A percentile compares a stretch with the other conserved stretches of the same genome.
phyloP scores from a whole-genome alignment of 805 yeast species.

The Kluyveromyces aestuarii region DNA sequence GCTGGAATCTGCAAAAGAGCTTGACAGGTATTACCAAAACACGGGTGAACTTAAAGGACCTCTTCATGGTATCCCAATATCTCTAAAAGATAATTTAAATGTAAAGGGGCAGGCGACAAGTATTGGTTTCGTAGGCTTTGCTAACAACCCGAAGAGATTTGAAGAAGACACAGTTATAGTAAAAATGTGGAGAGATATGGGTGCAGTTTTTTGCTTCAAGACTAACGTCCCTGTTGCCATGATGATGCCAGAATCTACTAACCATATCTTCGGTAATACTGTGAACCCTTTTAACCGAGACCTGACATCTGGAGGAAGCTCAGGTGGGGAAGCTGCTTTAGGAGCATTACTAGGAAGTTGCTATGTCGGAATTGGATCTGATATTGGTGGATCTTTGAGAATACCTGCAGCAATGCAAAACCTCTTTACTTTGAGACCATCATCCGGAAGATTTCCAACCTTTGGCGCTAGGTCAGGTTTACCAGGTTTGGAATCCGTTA shows the following conservation, averaged over 20 bases:
- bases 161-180: constrained; percentile 34
- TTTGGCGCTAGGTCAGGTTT: constrained; percentile 27
- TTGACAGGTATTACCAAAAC: constrained; percentile 41
- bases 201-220: constrained; percentile 47
- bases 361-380: constrained; percentile 43
- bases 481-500: constrained; percentile 32
- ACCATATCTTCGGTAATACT: constrained; percentile 38
- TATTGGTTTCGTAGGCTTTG: constrained; percentile 40
- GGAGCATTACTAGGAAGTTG: constrained; percentile 37
- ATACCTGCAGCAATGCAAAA: constrained; percentile 38
- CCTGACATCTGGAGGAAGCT: constrained; percentile 43
- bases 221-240: constrained; percentile 46
- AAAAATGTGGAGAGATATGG: constrained; percentile 32
- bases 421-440: constrained; percentile 36
- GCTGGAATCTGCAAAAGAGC: constrained; percentile 40
- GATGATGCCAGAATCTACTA: constrained; percentile 41
- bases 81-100: constrained; percentile 39
- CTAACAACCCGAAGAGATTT: constrained; percentile 28
- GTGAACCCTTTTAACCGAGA: constrained; percentile 36
- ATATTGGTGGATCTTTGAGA: constrained; percentile 45
- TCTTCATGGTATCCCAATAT: constrained; percentile 59
- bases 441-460: constrained; percentile 37
- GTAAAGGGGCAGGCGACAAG: constrained; percentile 41
- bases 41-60: constrained; percentile 52
- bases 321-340: constrained; percentile 47